Evolutionary conservation across 371 early-diverging fungal species (phyloP).

Genomic region (Mortierella sp.): DNA sequence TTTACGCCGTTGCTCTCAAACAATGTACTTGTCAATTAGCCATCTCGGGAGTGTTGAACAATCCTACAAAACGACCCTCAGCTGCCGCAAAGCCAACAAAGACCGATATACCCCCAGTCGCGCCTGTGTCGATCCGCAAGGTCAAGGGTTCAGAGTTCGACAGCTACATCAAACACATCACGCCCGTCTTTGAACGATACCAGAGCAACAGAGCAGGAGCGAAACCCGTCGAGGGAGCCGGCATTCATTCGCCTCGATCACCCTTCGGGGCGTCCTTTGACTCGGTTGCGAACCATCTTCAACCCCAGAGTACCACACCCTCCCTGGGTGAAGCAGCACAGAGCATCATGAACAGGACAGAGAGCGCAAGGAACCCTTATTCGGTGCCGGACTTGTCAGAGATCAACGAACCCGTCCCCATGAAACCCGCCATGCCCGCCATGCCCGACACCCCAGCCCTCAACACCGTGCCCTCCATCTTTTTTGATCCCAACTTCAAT

Average conservation of each 20-base stretch:
- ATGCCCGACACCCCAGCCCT: slow-evolving; percentile 71
- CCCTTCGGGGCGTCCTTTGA: slow-evolving; percentile 48
- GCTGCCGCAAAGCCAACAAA: slow-evolving; percentile 64
- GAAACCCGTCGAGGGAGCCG: slow-evolving; percentile 30
- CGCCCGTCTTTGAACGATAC: slow-evolving; percentile 74
- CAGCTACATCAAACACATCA: slow-evolving; percentile 71
- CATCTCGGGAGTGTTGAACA: slow-evolving; percentile 70
- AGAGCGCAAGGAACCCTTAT: slow-evolving; percentile 69
- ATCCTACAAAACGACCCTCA: slow-evolving; percentile 66
- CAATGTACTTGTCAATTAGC: slow-evolving; percentile 15
- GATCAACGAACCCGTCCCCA: slow-evolving; percentile 53
- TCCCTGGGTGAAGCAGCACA: slow-evolving; percentile 31
- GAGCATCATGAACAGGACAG: slow-evolving; percentile 23
- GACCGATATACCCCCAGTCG: slow-evolving; percentile 77
- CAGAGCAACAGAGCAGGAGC: slow-evolving; percentile 62
- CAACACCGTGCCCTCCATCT: slow-evolving; percentile 87
- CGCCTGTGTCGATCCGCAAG: slow-evolving; percentile 73
- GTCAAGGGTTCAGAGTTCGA: slow-evolving; percentile 77
- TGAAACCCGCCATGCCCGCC: slow-evolving; percentile 55
- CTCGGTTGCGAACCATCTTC: slow-evolving; percentile 37
- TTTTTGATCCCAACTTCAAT: slow-evolving; percentile 86
- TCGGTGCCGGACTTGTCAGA: slow-evolving; percentile 69
- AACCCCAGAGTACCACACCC: slow-evolving; percentile 47
- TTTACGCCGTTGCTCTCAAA: neutral
- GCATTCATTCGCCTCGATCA: slow-evolving; percentile 42